Evolutionary conservation across 805 yeast species (phyloP).

Genomic region (Spathaspora hagerdaliae): DNA sequence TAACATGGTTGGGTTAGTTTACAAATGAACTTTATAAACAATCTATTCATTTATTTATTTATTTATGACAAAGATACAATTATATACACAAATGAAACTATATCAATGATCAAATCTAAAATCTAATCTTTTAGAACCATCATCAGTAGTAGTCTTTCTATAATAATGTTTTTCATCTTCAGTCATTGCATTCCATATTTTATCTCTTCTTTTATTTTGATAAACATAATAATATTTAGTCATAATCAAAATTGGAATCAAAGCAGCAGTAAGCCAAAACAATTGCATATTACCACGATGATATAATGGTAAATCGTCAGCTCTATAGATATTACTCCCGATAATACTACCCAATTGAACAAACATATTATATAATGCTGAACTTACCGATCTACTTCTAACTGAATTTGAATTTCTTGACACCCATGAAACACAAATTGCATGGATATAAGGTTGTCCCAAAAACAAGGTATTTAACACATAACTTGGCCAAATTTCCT

Average conservation of each 20-base stretch:
- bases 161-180: conserved; percentile 49
- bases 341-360: conserved; percentile 57
- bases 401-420: conserved; percentile 62
- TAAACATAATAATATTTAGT: conserved; percentile 35
- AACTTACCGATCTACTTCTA: conserved; percentile 59
- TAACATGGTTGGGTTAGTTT: too few relatives aligned
- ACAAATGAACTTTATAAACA: too few relatives aligned
- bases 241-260: conserved; percentile 22
- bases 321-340: conserved; percentile 53
- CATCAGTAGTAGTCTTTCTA: conserved; percentile 40
- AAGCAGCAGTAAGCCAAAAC: conserved; percentile 30
- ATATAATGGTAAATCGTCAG: conserved; percentile 57
- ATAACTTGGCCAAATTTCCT: conserved; percentile 11
- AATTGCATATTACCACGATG: conserved; percentile 50
- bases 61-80: too few relatives aligned
- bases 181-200: conserved; percentile 47
- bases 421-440: conserved; percentile 40
- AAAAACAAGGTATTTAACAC: conserved; percentile 15
- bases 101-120: conserved; percentile 28
- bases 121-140: conserved; percentile 59
- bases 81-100: too few relatives aligned
- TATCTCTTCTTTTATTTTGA: conserved; percentile 42
- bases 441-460: conserved; percentile 29
- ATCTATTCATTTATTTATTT: too few relatives aligned
- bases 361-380: conserved; percentile 62